Conservation (phyloP, 176 grass and related monocot genomes). For the Areca catechu region DNA sequence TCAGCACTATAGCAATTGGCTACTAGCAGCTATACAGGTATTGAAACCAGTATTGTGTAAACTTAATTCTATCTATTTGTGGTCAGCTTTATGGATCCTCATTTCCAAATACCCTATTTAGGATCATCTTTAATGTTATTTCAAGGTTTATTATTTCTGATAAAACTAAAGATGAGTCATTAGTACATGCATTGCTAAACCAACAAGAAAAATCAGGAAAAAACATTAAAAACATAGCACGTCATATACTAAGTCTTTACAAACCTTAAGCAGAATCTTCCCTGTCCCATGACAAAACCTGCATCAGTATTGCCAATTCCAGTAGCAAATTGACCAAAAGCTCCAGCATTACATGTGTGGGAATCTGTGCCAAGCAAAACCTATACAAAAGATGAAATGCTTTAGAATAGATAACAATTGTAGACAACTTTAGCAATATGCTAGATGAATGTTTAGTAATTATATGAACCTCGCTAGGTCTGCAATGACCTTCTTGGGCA, state of each 20-base stretch:
- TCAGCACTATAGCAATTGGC: too few species aligned
- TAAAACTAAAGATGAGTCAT: too few species aligned
- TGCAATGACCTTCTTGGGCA: conserved; percentile 93
- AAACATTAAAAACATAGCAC: conserved; percentile 1
- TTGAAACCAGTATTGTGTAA: too few species aligned
- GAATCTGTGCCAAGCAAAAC: conserved; percentile 96
- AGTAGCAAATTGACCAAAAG: conserved; percentile 93
- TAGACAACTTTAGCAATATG: too few species aligned
- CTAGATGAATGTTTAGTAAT: background rate
- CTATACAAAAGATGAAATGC: conserved; percentile 21
- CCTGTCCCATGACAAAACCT: conserved; percentile 86
- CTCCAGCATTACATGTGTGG: conserved; percentile 94
- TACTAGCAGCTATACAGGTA: too few species aligned
- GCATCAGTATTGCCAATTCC: conserved; percentile 97
- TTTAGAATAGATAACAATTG: background rate
- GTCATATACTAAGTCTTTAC: background rate
- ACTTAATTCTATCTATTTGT: too few species aligned
- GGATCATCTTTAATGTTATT: too few species aligned
- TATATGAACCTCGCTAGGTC: conserved; percentile 70
- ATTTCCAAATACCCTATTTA: too few species aligned
- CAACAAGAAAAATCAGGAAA: too few species aligned
- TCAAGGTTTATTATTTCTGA: too few species aligned
- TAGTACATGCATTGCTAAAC: too few species aligned
- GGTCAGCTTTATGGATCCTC: too few species aligned
- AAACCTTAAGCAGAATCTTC: conserved; percentile 86